phyloP scores from a whole-genome alignment of 257 asterid species.

The Eustoma russellianum region DNA sequence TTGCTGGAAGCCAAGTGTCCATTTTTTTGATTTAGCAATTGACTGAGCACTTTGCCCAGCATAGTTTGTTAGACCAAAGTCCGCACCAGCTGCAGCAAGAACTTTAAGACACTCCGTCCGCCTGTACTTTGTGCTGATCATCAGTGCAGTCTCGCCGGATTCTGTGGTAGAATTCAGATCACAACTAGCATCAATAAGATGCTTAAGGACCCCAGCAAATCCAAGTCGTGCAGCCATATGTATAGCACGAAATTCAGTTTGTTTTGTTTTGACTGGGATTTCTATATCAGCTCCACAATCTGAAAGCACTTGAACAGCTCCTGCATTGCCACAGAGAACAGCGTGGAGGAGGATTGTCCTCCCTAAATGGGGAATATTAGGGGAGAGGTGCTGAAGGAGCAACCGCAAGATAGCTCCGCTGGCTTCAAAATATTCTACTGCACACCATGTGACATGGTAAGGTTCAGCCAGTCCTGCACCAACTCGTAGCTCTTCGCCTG shows the following conservation, averaged over 20 bases:
- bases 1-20: constrained; percentile 39
- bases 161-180: constrained; percentile 42
- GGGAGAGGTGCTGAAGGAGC: constrained; percentile 54
- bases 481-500: constrained; percentile 69
- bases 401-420: constrained; percentile 45
- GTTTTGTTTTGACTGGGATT: constrained; percentile 28
- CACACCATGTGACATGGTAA: constrained; percentile 61
- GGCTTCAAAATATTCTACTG: constrained; percentile 65
- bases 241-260: constrained; percentile 23
- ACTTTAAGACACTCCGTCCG: constrained; percentile 43
- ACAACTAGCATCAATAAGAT: constrained; percentile 38
- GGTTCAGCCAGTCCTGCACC: constrained; percentile 85
- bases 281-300: constrained; percentile 42
- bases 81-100: constrained; percentile 50
- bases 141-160: constrained; percentile 50
- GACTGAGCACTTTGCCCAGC: constrained; percentile 31
- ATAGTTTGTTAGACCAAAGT: constrained; percentile 36
- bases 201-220: constrained; percentile 22
- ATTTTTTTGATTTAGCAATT: constrained; percentile 32
- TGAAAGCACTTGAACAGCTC: constrained; percentile 44
- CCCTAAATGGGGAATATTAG: constrained; percentile 51
- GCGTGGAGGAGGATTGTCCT: constrained; percentile 62
- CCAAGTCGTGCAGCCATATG: constrained; percentile 56
- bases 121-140: constrained; percentile 42
- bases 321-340: constrained; percentile 42